Conservation (phyloP, 2,329 filamentous ascomycete genomes). For the Cryphonectria nitschkei region DNA sequence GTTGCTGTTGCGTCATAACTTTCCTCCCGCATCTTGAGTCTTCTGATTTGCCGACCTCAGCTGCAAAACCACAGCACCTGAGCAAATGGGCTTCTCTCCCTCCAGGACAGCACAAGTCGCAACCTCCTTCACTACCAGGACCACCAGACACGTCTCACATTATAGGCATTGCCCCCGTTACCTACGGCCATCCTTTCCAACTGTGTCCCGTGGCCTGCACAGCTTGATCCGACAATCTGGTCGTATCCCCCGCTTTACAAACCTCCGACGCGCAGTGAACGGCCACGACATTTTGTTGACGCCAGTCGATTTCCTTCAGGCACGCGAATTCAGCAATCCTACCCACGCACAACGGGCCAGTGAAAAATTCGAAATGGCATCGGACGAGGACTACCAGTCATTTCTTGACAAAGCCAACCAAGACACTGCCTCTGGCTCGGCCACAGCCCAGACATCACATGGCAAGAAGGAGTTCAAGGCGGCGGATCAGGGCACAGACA, state of each 20-base stretch:
- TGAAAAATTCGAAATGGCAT: conserved; percentile 59
- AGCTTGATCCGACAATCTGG: conserved; percentile 3
- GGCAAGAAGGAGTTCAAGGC: conserved; percentile 51
- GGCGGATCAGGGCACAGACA: conserved; percentile 55
- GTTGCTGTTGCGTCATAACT: conserved; percentile 1
- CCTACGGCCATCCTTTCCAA: neutral
- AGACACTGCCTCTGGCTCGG: conserved; percentile 67
- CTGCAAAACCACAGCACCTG: neutral
- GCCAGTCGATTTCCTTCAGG: neutral
- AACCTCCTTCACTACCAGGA: neutral
- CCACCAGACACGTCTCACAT: neutral
- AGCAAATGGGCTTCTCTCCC: neutral
- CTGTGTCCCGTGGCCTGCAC: neutral
- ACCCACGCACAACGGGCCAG: neutral
- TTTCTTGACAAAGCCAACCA: conserved; percentile 89
- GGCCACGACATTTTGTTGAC: neutral
- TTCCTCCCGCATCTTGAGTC: neutral
- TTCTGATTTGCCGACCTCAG: neutral
- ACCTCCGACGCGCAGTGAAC: neutral
- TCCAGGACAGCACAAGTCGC: neutral
- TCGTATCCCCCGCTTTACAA: neutral
- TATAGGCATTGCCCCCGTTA: neutral
- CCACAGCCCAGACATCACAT: conserved; percentile 35
- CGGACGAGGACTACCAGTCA: conserved; percentile 80
- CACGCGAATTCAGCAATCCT: conserved; percentile 1